These are phyloP conservation scores for Phyllostachys edulis DNA, from an alignment of 176 grass and related monocot genomes.

Conservation along the genomic window DNA sequence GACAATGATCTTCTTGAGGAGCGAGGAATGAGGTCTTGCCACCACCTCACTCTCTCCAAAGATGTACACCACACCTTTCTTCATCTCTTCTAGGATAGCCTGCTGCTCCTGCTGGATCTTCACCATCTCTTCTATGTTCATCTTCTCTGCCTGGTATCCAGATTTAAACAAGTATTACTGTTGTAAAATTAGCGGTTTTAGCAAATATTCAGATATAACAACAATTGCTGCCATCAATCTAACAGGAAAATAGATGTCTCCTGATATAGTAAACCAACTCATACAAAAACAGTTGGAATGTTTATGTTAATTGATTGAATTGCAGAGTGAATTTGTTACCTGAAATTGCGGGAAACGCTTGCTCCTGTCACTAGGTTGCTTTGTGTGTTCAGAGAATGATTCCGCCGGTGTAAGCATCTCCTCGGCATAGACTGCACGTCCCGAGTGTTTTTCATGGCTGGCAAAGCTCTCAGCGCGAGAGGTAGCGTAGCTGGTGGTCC, in stretches of 20 bases:
- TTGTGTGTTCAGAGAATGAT: slow-evolving; percentile 33
- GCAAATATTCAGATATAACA: too few relatives aligned
- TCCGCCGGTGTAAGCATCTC: slow-evolving; percentile 7
- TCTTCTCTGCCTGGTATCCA: slow-evolving; percentile 15
- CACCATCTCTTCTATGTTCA: slow-evolving; percentile 26
- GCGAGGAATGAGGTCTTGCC: slow-evolving; percentile 25
- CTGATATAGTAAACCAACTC: background rate
- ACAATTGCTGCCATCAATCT: background rate
- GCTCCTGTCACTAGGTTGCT: slow-evolving; percentile 6
- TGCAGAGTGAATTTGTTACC: background rate
- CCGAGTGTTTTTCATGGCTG: background rate
- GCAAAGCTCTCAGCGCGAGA: background rate
- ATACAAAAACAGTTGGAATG: too few relatives aligned
- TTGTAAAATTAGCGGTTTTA: too few relatives aligned
- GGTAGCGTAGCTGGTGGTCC: background rate
- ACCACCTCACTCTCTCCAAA: slow-evolving; percentile 44
- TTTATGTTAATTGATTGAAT: background rate
- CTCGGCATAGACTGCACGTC: slow-evolving; percentile 6
- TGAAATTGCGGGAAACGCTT: slow-evolving; percentile 20
- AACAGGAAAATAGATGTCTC: background rate
- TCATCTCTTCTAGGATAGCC: slow-evolving; percentile 23
- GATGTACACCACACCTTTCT: slow-evolving; percentile 47
- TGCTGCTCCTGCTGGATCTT: slow-evolving; percentile 36
- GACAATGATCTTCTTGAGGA: slow-evolving; percentile 32
- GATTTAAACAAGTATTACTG: background rate